Evolutionary conservation across 2,329 filamentous ascomycete species (phyloP).

Genomic region (Ceratocystis albifundus): DNA sequence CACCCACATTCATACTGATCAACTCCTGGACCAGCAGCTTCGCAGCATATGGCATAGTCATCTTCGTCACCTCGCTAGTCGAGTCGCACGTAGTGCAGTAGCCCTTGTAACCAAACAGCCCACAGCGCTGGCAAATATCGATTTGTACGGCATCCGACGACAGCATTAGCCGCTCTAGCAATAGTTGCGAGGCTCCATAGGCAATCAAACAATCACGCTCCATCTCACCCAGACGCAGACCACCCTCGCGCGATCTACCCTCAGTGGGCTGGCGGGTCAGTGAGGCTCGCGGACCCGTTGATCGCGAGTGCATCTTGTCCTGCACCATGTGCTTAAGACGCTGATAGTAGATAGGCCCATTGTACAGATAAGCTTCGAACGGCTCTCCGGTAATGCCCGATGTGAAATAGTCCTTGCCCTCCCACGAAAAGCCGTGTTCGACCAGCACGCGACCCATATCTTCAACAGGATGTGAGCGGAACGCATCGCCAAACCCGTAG

Average conservation of each 20-base stretch:
- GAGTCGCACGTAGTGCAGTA: slow-evolving; percentile 91
- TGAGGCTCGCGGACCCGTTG: slow-evolving; percentile 79
- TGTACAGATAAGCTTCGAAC: slow-evolving; percentile 92
- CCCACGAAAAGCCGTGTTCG: slow-evolving; percentile 84
- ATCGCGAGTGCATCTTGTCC: slow-evolving; percentile 97
- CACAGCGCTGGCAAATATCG: slow-evolving; percentile 88
- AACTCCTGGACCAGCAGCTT: slow-evolving; percentile 94
- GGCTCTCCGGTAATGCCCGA: slow-evolving; percentile 90
- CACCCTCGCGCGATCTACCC: slow-evolving; percentile 83
- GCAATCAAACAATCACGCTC: slow-evolving; percentile 96
- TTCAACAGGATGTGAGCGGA: slow-evolving; percentile 75
- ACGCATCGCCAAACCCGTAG: slow-evolving; percentile 68
- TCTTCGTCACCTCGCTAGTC: slow-evolving; percentile 71
- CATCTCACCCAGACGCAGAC: slow-evolving; percentile 92
- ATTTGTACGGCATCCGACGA: slow-evolving; percentile 82
- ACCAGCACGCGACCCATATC: slow-evolving; percentile 81
- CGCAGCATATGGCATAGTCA: slow-evolving; percentile 95
- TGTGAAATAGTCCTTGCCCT: slow-evolving; percentile 93
- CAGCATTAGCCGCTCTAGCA: slow-evolving; percentile 89
- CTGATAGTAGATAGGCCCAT: slow-evolving; percentile 98
- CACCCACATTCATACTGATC: slow-evolving; percentile 97
- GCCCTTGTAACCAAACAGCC: slow-evolving; percentile 87
- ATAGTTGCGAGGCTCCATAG: slow-evolving; percentile 84
- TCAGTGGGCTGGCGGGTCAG: slow-evolving; percentile 93
- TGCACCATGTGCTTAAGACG: slow-evolving; percentile 99